Base-by-base conservation (phyloP, 139 green algal species). In the Spirogloea muscicola region DNA sequence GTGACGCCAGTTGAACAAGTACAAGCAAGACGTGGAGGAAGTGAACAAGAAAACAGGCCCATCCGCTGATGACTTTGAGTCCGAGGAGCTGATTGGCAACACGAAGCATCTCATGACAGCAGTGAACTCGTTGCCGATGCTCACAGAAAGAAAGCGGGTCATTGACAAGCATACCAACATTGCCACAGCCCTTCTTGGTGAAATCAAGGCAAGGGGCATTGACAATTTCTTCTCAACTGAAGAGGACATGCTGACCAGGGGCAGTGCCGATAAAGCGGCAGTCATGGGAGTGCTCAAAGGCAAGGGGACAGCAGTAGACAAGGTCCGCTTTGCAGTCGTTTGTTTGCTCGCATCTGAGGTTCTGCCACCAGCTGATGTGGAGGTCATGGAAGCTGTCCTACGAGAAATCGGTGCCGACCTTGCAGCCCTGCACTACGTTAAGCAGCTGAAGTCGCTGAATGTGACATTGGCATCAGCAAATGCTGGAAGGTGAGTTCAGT, bases 101-200 rank as follows among this genome's bases (percentile, higher is more conserved):
- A 86, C 81, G 27, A 68, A 64, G 66, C 31, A 81, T 27, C 62
- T 89, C 25, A 82, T 77, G 52, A 84, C 49, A 10, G 82, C 82
- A 21, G 71, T 88, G 43, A 78, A 57, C 34, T 80, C 77, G 40
- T 34, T 88, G 21, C 83, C 83, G 1, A 68, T 88, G 79, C 61
- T 88, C 36, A 78, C 86, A 25, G 91, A 94, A 67, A 76, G 84
- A 40, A 97, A 96, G 75, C 84, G 90, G 57, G 80, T 89, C 36
- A 92, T 99, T 39, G 95, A 99, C 86, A 99, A 98, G 88, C 95
- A 99, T 90, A 97, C 93, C 72, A 97, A 96, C 87, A 87, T 99
- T 55, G 90, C 90, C 21, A 96, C 89, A 9, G 63, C 82, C 2
- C 82, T 99, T 49, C 87, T 99, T 48, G 64, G 58, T 0, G 72